Evolutionary conservation across 164 flowering plant species (phyloP).

Genomic region (Platanus orientalis): DNA sequence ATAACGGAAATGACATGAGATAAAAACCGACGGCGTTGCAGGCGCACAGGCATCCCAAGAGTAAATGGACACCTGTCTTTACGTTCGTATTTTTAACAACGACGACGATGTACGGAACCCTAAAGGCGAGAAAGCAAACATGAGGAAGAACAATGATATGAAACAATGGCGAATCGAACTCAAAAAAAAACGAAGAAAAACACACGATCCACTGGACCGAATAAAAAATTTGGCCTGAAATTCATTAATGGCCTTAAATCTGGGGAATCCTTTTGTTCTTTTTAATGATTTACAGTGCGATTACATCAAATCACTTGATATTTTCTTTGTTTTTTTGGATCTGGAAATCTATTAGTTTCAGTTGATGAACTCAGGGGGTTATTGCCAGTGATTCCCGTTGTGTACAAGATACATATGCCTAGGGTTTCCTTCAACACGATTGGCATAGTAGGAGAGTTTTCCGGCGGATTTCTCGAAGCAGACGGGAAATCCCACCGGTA

Average conservation of each 20-base stretch:
- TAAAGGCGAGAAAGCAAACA: not conserved
- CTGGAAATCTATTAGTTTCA: not conserved
- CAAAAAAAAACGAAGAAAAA: not conserved
- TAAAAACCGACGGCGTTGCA: no score
- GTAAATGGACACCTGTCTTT: no score
- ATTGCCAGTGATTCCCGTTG: slow-evolving; percentile 76
- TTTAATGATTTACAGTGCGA: slow-evolving; percentile 30
- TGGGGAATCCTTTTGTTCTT: slow-evolving; percentile 9
- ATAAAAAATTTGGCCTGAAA: not conserved
- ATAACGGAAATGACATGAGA: no score
- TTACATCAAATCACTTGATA: slow-evolving; percentile 15
- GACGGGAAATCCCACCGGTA: slow-evolving; percentile 25
- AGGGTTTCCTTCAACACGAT: slow-evolving; percentile 32
- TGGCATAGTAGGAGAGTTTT: slow-evolving; percentile 22
- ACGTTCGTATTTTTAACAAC: no score
- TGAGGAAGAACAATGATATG: no score
- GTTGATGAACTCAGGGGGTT: slow-evolving; percentile 6
- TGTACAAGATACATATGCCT: slow-evolving; percentile 44
- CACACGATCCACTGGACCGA: not conserved
- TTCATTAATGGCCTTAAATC: slow-evolving; percentile 28
- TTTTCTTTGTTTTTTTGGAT: not conserved
- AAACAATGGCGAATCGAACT: no score
- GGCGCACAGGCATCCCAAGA: no score
- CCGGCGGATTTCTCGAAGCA: slow-evolving; percentile 26
- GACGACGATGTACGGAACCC: slow-evolving; percentile 6